A percentile compares a stretch with the other conserved stretches of the same genome.
Conservation (phyloP, 2,329 filamentous ascomycete genomes). For the Helotiales sp. region DNA sequence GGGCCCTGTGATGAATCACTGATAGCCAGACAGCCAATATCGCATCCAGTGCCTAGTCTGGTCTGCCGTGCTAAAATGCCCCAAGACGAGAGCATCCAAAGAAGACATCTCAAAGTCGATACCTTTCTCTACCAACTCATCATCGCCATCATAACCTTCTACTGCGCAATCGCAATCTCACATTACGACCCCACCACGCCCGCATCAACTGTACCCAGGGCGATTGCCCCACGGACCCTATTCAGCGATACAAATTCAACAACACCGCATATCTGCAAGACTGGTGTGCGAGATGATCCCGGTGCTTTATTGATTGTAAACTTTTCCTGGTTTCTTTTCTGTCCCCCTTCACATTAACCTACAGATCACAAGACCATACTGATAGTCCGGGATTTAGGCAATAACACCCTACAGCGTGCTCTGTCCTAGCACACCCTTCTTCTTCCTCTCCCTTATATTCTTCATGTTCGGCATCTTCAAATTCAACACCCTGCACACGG, state of each 20-base stretch:
- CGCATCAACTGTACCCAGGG: too few species aligned
- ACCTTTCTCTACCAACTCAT: not conserved
- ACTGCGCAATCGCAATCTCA: too few species aligned
- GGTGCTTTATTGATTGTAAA: not conserved
- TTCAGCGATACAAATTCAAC: not conserved
- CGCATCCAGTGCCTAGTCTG: too few species aligned
- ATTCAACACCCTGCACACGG: not conserved
- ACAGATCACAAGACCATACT: not conserved
- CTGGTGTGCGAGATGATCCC: not conserved
- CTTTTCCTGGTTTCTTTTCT: not conserved
- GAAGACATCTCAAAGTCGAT: not conserved
- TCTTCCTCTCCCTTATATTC: not conserved
- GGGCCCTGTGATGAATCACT: too few species aligned
- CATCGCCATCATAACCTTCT: too few species aligned
- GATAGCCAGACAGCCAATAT: too few species aligned
- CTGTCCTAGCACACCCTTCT: constrained; percentile 3
- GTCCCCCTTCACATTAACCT: not conserved
- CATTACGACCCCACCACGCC: too few species aligned
- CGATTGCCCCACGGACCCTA: too few species aligned
- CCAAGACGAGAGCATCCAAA: too few species aligned
- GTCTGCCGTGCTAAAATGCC: too few species aligned
- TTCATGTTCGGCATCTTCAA: not conserved
- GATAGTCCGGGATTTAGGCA: constrained; percentile 7
- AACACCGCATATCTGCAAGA: not conserved
- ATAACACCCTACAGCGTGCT: constrained; percentile 9